Base-by-base conservation (phyloP, 768 basidiomycete genomes). In the Wakefieldia striispora region DNA sequence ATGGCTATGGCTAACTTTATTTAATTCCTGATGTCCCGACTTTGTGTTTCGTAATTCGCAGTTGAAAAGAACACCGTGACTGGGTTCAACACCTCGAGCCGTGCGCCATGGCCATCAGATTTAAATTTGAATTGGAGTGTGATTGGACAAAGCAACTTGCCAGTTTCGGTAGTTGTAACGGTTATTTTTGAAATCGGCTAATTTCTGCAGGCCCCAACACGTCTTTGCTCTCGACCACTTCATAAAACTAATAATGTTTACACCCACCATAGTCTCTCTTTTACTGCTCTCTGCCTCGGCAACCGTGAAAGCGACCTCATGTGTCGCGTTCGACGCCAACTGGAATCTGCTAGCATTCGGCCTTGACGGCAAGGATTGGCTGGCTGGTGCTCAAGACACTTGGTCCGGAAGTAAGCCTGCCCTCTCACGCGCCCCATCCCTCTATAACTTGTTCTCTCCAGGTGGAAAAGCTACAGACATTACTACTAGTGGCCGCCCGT, bases 281-380 rank as follows among this genome's bases (percentile, higher is more conserved):
- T 78, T 77, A 27, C 62, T 73, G 39, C 60, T 75, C 48, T 70
- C 68, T 45, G 58, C 66, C 43, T 62, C 70, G 12, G 49, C 61
- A 8, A 49, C 64, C 34, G 72, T 74, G 50, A 64, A 59, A 29
- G 70, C 75, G 2, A 68, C 70, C 16, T 75, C 83, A 4, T 95
- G 93, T 64, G 74, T 92, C 34, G 79, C 85, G 19, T 94, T 95
- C 63, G 93, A 95, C 62, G 61, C 75, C 37, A 72, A 70, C 58
- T 93, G 86, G 83, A 91, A 95, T 67, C 78, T 97, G 45, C 81
- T 91, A 45, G 89, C 86, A 19, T 91, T 97, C 64, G 90, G 88
- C 47, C 80, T 91, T 53, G 80, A 84, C 48, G 85, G 83, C 50
- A 86, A 88, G 61, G 94, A 97, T 68, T 94, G 87, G 73, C 83